A percentile compares a stretch with the other conserved stretches of the same genome.
Conservation (phyloP, 352 stramenopile genomes). For the Sclerospora graminicola region DNA sequence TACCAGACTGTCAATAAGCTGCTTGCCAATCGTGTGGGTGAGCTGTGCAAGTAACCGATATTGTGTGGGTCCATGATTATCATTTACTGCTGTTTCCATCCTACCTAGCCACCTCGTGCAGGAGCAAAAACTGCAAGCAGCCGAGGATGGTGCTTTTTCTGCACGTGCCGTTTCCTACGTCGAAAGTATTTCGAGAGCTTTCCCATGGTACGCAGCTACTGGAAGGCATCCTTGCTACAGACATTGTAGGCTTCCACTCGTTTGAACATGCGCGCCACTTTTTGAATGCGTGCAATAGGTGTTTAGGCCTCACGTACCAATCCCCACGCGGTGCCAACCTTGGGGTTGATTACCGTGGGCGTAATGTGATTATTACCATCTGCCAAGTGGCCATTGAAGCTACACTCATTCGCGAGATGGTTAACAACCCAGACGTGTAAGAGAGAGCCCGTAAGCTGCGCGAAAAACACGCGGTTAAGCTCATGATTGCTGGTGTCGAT, state of each 20-base stretch:
- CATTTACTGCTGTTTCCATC: conserved; percentile 95
- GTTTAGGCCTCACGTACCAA: conserved; percentile 91
- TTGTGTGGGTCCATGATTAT: conserved; percentile 98
- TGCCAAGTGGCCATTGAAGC: conserved; percentile 87
- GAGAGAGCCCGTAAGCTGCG: conserved; percentile 47
- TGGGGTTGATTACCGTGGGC: conserved; percentile 91
- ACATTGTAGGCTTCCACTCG: conserved; percentile 91
- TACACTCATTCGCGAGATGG: conserved; percentile 39
- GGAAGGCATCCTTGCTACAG: conserved; percentile 82
- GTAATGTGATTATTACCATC: conserved; percentile 90
- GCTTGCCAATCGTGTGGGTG: conserved; percentile 78
- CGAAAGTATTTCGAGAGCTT: conserved; percentile 96
- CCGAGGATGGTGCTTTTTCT: conserved; percentile 97
- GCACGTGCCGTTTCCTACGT: conserved; percentile 97
- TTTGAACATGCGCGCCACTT: conserved; percentile 92
- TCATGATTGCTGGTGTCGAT: conserved; percentile 90
- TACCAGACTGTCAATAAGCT: conserved; percentile 92
- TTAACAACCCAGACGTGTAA: conserved; percentile 28
- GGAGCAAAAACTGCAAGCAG: conserved; percentile 84
- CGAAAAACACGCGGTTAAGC: conserved; percentile 55
- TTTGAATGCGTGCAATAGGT: conserved; percentile 83
- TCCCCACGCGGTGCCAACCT: conserved; percentile 87
- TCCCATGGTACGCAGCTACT: conserved; percentile 88
- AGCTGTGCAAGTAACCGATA: conserved; percentile 79
- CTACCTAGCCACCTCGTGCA: conserved; percentile 87